A percentile compares a stretch with the other conserved stretches of the same genome.
These are phyloP conservation scores for Fusarium sp. DNA, from an alignment of 2,329 filamentous ascomycete species.

Conservation along the genomic window DNA sequence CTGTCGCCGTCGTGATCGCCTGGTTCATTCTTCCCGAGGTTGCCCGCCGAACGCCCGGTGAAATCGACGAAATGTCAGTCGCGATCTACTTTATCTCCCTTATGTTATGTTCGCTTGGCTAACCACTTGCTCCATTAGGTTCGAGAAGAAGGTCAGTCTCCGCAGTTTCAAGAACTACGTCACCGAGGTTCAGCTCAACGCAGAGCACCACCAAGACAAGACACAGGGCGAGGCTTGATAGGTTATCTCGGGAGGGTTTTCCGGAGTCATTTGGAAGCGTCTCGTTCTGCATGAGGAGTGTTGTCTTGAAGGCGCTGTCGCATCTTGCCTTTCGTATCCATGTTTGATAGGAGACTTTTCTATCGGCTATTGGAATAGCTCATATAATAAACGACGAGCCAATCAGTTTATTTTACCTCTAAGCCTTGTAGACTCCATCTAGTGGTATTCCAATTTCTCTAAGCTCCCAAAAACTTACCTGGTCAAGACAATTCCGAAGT, in stretches of 20 bases:
- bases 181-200: conserved; percentile 21
- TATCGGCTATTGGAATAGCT: neutral
- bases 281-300: neutral
- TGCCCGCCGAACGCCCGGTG: conserved; percentile 49
- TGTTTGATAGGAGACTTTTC: neutral
- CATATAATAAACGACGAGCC: neutral
- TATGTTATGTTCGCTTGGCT: neutral
- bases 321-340: neutral
- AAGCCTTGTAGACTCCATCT: neutral
- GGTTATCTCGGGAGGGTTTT: neutral
- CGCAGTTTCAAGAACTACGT: conserved; percentile 22
- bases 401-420: neutral
- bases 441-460: neutral
- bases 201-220: neutral
- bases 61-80: conserved; percentile 55
- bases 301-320: neutral
- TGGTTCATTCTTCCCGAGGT: conserved; percentile 55
- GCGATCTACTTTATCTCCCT: too few species aligned
- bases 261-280: neutral
- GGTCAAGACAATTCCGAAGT: too few species aligned
- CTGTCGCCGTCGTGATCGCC: conserved; percentile 46
- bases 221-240: neutral
- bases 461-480: neutral
- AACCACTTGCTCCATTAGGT: neutral
- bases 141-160: conserved; percentile 22